Base-by-base conservation (phyloP, 495 filamentous ascomycete species). In the Neurospora sp. region DNA sequence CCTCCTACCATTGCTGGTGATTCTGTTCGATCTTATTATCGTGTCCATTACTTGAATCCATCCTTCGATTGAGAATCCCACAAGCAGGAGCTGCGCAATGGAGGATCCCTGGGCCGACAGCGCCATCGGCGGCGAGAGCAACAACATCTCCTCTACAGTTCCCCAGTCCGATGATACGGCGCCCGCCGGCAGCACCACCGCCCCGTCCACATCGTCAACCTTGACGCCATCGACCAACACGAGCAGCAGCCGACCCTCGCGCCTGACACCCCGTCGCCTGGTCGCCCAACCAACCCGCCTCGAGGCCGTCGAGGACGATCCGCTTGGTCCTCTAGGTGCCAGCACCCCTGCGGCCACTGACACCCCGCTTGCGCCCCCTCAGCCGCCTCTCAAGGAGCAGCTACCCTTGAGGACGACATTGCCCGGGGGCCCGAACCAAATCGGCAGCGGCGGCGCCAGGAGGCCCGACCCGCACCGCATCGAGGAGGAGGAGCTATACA, bases 271-370 rank as follows among this genome's bases (percentile, higher is more conserved):
- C 41, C 91, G 93, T 71, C 92, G 92, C 76, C 86, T 94, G 75
- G 92, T 89, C 79, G 91, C 92, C 46, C 93, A 96, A 79, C 87
- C 92, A 41, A 96, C 93, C 46, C 89, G 89, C 59, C 87, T 98
- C 69, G 92, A 98, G 84, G 93, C 93, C 40, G 90, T 97, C 74
- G 93, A 95, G 77, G 84, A 86, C 70, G 93, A 97, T 79, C 91
- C 93, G 59, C 86, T 97, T 70, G 96, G 96, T 39, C 96, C 96
- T n/a, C 87, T 99, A 39, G 96, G 96, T 44, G 93, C 96, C 71
- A 69, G 39, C 54, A 84, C 94, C 3, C 91, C 91, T 31, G 87
- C 90, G 72, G 90, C 87, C 59, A 83, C 87, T 54, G 82, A 84
- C 69, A 81, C n/a, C 78, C 72, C 76, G 16, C 72, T 74, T 70